Base-by-base conservation (phyloP, 352 stramenopile genomes). In the Bremia lactucae region DNA sequence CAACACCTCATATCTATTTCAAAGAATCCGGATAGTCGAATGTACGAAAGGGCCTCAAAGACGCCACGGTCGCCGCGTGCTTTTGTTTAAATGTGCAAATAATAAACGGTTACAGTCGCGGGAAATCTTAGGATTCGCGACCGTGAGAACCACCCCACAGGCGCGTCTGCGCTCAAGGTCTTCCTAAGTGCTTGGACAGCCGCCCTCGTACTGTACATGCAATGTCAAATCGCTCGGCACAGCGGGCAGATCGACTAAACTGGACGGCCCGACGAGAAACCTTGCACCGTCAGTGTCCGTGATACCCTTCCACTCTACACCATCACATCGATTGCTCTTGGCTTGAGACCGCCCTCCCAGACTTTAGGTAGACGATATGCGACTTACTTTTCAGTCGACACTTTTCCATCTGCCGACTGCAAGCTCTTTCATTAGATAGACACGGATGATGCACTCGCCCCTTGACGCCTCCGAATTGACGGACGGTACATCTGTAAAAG, bases 401-500 rank as follows among this genome's bases (percentile, higher is more conserved):
- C 14, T 36, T 36, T 36, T 11, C 16, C 3, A 20, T 36, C 20
- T 11, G 10, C 29, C n/a, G 6, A 36, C n/a, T 8, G 14, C 29
- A 36, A 35, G n/a, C 3, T 36, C 13, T 20, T 6, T 5, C 29
- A 16, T 34, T 6, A 35, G 25, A 36, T 7, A n/a, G n/a, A n/a
- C n/a, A n/a, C n/a, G n/a, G 20, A 40, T 36, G 16, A 14, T 25
- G 21, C 23, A 10, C 7, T 0, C 23, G 4, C 40, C 26, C 2
- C 10, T 4, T 13, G 6, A 6, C 6, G 11, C 22, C 15, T 4
- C 19, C 34, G 41, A 24, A 23, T 42, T 49, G 2, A 7, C 19
- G 9, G 34, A 40, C 19, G 34, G 34, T 20, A 40, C 19, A n/a
- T 3, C 15, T 3, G 34, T 28, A n/a, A 73, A 76, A 45, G 69